phyloP scores from a whole-genome alignment of 495 filamentous ascomycete genomes.

The Penicillium goetzii region DNA sequence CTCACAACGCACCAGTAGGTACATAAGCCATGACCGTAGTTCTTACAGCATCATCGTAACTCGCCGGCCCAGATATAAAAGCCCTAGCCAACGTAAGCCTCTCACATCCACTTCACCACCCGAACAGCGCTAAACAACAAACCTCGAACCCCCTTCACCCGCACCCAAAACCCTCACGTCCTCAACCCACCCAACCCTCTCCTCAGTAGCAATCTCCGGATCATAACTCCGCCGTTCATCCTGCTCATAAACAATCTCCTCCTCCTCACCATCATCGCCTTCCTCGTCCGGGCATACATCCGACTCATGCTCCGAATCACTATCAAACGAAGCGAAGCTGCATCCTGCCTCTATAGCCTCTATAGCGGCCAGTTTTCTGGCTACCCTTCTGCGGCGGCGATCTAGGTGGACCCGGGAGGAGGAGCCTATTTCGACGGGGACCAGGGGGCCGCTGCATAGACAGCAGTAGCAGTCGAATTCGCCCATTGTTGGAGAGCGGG shows the following conservation, averaged over 20 bases:
- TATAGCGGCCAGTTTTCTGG: background rate
- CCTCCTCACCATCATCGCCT: background rate
- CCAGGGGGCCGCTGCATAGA: background rate
- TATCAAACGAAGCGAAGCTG: background rate
- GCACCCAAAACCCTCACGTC: background rate
- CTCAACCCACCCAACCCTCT: background rate
- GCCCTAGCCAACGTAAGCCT: background rate
- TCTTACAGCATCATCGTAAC: background rate
- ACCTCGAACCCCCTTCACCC: background rate
- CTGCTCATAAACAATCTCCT: background rate
- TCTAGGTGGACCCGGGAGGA: background rate
- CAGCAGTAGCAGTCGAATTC: conserved; percentile 1
- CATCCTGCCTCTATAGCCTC: background rate
- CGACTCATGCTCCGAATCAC: background rate
- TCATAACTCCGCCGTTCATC: background rate
- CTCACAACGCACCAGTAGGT: background rate
- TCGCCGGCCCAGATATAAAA: background rate
- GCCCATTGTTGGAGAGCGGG: background rate
- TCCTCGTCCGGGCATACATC: background rate
- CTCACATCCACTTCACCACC: background rate
- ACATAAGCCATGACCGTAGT: background rate
- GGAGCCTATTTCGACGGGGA: background rate
- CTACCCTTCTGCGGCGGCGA: background rate
- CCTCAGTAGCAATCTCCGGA: background rate
- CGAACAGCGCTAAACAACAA: no score